Evolutionary conservation across 1,284 basidiomycete species (phyloP), one percentile per base, ranked within the genome.

Genomic region (Tylopilus sp.): DNA sequence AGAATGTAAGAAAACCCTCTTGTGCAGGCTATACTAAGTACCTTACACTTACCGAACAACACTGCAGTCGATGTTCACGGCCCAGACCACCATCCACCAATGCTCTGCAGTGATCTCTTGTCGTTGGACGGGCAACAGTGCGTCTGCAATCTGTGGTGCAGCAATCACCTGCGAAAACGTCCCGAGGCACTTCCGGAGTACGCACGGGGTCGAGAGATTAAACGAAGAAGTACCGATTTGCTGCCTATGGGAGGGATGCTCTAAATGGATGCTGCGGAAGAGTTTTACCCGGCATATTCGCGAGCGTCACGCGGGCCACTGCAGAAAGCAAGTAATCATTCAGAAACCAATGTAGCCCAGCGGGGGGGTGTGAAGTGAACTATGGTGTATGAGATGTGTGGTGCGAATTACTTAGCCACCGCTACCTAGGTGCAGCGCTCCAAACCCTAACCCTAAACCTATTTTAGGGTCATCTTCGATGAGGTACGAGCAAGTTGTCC

Each of bases 181-280:
- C 6, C 0, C 29, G 0, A 26, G 1, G 0, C 69, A 70, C 33
- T 24, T 67, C n/a, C 39, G 4, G 3, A 6, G 15, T 0, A 0
- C 0, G 0, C 69, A 70, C 4, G 26, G 38, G 3, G 22, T 63
- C 19, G 63, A 26, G 18, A 2, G 2, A 0, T 36, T 13, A n/a
- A 2, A 26, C 0, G 29, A 13, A 4, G 0, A 10, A 1, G 0
- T 0, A 4, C 6, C 1, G 29, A 5, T 58, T 22, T 0, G 0
- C 0, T 70, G 71, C 16, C 1, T 1, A 1, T 73, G 71, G 69
- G 0, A 15, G 0, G 67, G 44, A 0, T 69, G 69, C 32, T 0
- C 2, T 4, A 52, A 55, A 39, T 0, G 0, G 0, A 2, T 51
- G 22, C 0, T 0, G 4, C 51, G 60, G 4, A 71, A 74, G 13